phyloP scores from a whole-genome alignment of 78 protist genomes.

The Dictyostelium intermedium region DNA sequence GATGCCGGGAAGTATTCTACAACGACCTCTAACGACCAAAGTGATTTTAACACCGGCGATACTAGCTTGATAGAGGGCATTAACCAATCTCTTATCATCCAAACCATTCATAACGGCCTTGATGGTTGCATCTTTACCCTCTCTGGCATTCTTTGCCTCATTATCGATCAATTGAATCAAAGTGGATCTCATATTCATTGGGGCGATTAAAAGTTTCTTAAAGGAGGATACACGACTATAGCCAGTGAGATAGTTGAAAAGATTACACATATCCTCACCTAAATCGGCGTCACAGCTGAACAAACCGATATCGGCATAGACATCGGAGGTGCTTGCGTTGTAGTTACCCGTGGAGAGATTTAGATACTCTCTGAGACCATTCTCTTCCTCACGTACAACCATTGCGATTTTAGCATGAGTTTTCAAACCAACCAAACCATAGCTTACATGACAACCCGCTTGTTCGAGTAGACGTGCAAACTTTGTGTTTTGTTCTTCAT shows the following conservation, averaged over 20 bases:
- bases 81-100: slow-evolving; percentile 54
- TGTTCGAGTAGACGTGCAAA: slow-evolving; percentile 62
- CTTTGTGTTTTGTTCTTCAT: slow-evolving; percentile 64
- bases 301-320: slow-evolving; percentile 58
- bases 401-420: slow-evolving; percentile 69
- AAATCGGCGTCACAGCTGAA: slow-evolving; percentile 52
- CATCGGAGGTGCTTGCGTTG: slow-evolving; percentile 59
- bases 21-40: slow-evolving; percentile 65
- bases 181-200: slow-evolving; percentile 75
- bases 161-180: slow-evolving; percentile 61
- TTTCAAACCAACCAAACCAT: slow-evolving; percentile 71
- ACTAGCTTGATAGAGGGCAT: slow-evolving; percentile 61
- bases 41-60: slow-evolving; percentile 70
- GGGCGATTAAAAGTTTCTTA: slow-evolving; percentile 73
- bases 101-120: slow-evolving; percentile 69
- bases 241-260: slow-evolving; percentile 77
- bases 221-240: slow-evolving; percentile 51
- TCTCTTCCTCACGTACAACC: slow-evolving; percentile 70
- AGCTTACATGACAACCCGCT: slow-evolving; percentile 70
- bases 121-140: slow-evolving; percentile 70
- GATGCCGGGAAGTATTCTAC: slow-evolving; percentile 65
- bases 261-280: slow-evolving; percentile 70
- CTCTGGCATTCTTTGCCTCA: slow-evolving; percentile 53
- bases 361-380: slow-evolving; percentile 36
- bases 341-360: slow-evolving; percentile 68